phyloP scores from a whole-genome alignment of 2,329 filamentous ascomycete genomes.

The Coleophoma crateriformis region DNA sequence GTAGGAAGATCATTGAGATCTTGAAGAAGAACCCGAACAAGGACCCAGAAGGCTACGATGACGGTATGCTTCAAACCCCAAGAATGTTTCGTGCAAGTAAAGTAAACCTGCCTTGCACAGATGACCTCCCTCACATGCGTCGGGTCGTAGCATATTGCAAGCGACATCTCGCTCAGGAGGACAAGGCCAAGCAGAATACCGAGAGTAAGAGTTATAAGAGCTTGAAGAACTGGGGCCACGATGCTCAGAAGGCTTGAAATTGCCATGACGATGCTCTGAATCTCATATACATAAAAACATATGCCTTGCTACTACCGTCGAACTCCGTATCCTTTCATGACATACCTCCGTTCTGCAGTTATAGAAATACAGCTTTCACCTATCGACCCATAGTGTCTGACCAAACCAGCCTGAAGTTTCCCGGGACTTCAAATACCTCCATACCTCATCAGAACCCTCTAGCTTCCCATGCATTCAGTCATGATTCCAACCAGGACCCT shows the following conservation, averaged over 20 bases:
- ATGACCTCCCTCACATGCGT: conserved; percentile 54
- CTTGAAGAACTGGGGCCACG: conserved; percentile 58
- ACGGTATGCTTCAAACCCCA: conserved; percentile 29
- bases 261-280: too few relatives aligned
- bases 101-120: conserved; percentile 7
- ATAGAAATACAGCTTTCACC: too few relatives aligned
- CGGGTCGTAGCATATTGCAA: conserved; percentile 62
- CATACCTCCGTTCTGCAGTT: not conserved
- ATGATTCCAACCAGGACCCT: not conserved
- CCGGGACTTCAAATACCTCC: too few relatives aligned
- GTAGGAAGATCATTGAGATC: conserved; percentile 58
- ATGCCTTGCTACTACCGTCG: not conserved
- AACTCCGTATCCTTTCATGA: not conserved
- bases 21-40: conserved; percentile 56
- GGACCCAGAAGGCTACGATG: conserved; percentile 48
- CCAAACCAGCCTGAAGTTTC: too few relatives aligned
- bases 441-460: too few relatives aligned
- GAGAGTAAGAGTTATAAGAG: conserved; percentile 49
- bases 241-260: conserved; percentile 37
- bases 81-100: too few relatives aligned
- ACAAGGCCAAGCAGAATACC: conserved; percentile 42
- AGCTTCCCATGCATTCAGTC: too few relatives aligned
- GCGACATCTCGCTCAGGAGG: conserved; percentile 60
- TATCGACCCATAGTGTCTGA: too few relatives aligned
- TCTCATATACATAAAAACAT: too few relatives aligned